Base-by-base conservation (phyloP, 495 filamentous ascomycete species). In the Hapsidospora chrysogenum region DNA sequence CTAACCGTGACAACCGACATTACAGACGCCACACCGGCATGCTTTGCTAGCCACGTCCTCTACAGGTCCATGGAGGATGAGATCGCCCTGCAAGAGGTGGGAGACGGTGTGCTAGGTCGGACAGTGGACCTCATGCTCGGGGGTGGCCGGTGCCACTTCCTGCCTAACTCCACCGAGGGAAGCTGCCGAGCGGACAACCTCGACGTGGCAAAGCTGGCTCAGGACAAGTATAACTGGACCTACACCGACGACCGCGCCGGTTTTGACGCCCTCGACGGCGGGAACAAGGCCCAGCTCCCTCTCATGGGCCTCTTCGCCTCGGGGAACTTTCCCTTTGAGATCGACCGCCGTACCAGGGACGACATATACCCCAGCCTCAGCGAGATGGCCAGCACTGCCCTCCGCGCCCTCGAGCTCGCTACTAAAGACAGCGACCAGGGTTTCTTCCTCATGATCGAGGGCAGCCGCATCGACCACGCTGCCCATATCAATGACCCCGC, bases 361-460 rank as follows among this genome's bases (percentile, higher is more conserved):
- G 73, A 86, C 30, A 55, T 72, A 3, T 96, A 94, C 45, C 92
- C 89, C 5, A 85, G 82, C 18, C 60, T 96, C 22, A 80, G 82
- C 44, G 87, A 94, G 53, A 96, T 95, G 89, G 69, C 92, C 2
- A 63, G 66, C 38, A 80, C 80, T 16, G 92, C 92, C 2, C 48
- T 96, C 39, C 72, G 58, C 19, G 76, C 78, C 2, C 66, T 97
- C 11, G 74, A 75, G 40, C 70, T 74, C n/a, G 92, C 87, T 0
- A 96, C 92, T 0, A 63, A 71, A 48, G 68, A 84, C 47, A 82
- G 70, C 36, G 83, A 95, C 17, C 71, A 94, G 53, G 89, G 89
- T 1, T 97, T 97, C 66, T 96, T 97, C 61, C 53, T 97, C 39
- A 92, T 97, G 87, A 87, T 97, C 39, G 89, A 97, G 53, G 89